These are phyloP conservation scores for Lyophyllum decastes DNA, from an alignment of 768 basidiomycete species.

Conservation along the genomic window DNA sequence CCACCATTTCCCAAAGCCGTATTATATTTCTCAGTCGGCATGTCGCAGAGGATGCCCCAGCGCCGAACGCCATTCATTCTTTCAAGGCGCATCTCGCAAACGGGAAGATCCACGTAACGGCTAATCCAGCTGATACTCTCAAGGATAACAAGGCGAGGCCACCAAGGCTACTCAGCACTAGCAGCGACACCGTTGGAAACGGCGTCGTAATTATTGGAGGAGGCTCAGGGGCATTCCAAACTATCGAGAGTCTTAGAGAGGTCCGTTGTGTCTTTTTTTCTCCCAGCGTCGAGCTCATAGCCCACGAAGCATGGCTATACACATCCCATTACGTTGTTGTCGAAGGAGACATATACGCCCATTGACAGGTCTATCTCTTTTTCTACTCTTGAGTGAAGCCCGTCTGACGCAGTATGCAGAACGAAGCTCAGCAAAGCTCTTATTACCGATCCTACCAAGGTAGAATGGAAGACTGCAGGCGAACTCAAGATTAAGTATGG, in stretches of 20 bases:
- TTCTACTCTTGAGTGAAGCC: no score
- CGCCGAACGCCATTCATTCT: constrained; percentile 75
- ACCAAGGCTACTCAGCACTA: constrained; percentile 52
- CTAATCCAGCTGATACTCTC: constrained; percentile 57
- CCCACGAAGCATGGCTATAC: constrained; percentile 67
- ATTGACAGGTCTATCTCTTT: constrained; percentile 73
- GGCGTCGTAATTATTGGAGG: constrained; percentile 87
- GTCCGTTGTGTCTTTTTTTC: constrained; percentile 33
- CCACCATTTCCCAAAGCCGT: constrained; percentile 3
- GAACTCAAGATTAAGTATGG: constrained; percentile 78
- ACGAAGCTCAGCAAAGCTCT: constrained; percentile 91
- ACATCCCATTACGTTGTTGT: constrained; percentile 75
- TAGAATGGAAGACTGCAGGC: constrained; percentile 70
- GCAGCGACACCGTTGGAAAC: constrained; percentile 47
- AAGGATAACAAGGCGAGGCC: constrained; percentile 69
- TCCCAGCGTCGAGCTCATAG: neutral
- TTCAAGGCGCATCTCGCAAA: constrained; percentile 68
- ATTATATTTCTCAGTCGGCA: constrained; percentile 10
- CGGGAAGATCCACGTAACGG: constrained; percentile 81
- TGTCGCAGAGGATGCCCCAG: constrained; percentile 81
- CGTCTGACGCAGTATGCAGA: constrained; percentile 38
- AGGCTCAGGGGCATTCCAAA: constrained; percentile 76
- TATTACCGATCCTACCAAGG: constrained; percentile 73
- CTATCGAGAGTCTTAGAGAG: constrained; percentile 81
- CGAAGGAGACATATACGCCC: constrained; percentile 79